phyloP scores from a whole-genome alignment of 192 early-diverging fungal species.

The Linnemannia hyalina region DNA sequence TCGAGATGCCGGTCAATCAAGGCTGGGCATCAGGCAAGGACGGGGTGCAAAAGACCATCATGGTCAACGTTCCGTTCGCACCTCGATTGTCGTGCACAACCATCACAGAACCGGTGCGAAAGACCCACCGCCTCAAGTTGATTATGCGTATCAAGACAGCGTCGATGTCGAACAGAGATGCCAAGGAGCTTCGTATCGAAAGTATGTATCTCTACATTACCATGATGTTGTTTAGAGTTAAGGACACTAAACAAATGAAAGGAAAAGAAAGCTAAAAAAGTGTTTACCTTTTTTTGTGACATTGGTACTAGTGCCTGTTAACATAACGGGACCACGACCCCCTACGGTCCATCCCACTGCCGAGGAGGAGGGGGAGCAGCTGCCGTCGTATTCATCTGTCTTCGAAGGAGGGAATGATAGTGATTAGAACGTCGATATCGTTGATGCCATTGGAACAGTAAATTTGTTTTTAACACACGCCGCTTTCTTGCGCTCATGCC shows the following conservation, averaged over 20 bases:
- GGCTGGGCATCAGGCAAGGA: conserved; percentile 14
- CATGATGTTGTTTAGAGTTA: background rate
- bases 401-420: conserved; percentile 24
- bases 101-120: conserved; percentile 23
- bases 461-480: background rate
- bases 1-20: conserved; percentile 15
- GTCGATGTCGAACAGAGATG: conserved; percentile 28
- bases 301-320: conserved; percentile 30
- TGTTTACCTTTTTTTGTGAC: background rate
- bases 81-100: conserved; percentile 43
- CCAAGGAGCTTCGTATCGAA: conserved; percentile 37
- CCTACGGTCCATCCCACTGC: conserved; percentile 1
- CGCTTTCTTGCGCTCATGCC: background rate
- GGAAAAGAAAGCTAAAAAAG: background rate
- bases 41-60: conserved; percentile 32
- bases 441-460: background rate
- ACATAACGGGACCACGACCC: conserved; percentile 38
- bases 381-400: conserved; percentile 27
- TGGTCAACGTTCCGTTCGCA: conserved; percentile 29
- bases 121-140: conserved; percentile 45
- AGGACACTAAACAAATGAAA: background rate
- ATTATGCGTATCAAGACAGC: conserved; percentile 41
- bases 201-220: conserved; percentile 14
- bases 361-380: conserved; percentile 4
- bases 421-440: background rate